phyloP scores from a whole-genome alignment of 2,329 filamentous ascomycete species.

The Immersiporthe knoxdaviesiana region DNA sequence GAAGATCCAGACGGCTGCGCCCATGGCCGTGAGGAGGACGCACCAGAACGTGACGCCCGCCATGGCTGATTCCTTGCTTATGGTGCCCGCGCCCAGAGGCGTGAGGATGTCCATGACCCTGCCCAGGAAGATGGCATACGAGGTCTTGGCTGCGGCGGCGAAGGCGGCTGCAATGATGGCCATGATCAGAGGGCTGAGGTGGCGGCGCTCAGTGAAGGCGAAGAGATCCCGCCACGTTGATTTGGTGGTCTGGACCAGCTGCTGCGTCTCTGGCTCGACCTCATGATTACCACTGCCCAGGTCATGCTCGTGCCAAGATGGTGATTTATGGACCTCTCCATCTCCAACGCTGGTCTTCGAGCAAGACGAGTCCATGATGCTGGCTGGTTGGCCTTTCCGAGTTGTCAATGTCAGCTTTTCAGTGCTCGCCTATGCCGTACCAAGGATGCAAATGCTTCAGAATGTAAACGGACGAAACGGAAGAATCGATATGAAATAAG shows the following conservation, averaged over 20 bases:
- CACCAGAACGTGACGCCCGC: conserved; percentile 62
- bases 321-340: not conserved
- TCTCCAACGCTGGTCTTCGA: not conserved
- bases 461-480: not conserved
- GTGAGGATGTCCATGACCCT: conserved; percentile 74
- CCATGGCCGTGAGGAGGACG: conserved; percentile 65
- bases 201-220: conserved; percentile 67
- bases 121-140: conserved; percentile 72
- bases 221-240: conserved; percentile 59
- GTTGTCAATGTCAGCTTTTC: not conserved
- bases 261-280: not conserved
- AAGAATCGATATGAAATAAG: not conserved
- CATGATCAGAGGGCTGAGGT: conserved; percentile 57
- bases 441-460: too few relatives aligned
- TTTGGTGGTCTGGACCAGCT: not conserved
- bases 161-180: conserved; percentile 61
- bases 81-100: conserved; percentile 60
- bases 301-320: not conserved
- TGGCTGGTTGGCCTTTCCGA: not conserved
- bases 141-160: conserved; percentile 66
- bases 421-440: not conserved
- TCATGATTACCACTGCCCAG: not conserved
- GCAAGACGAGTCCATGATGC: not conserved
- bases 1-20: conserved; percentile 66
- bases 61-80: conserved; percentile 56